These are phyloP conservation scores for Neonectria hederae DNA, from an alignment of 2,329 filamentous ascomycete species.

Conservation along the genomic window DNA sequence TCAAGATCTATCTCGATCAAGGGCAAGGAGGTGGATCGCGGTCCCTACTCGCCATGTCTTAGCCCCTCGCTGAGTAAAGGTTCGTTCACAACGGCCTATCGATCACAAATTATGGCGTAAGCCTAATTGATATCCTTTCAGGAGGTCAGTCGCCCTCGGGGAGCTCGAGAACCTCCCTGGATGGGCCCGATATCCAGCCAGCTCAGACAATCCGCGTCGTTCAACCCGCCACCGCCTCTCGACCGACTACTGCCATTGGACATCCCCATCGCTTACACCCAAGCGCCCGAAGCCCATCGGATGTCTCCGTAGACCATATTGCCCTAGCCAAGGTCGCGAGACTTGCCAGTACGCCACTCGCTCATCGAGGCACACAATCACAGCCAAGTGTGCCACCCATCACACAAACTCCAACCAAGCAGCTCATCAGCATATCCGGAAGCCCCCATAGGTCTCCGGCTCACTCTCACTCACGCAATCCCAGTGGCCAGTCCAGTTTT, in stretches of 20 bases:
- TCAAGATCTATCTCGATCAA: constrained; percentile 47
- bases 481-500: constrained; percentile 10
- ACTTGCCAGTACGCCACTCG: constrained; percentile 15
- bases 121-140: constrained; percentile 1
- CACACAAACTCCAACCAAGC: constrained; percentile 4
- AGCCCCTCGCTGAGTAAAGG: constrained; percentile 53
- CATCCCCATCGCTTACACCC: constrained; percentile 25
- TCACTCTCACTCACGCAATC: constrained; percentile 12
- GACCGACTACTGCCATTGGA: background rate
- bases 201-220: background rate
- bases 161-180: constrained; percentile 52
- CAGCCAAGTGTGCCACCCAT: constrained; percentile 30
- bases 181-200: constrained; percentile 46
- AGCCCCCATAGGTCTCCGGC: background rate
- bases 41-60: constrained; percentile 45
- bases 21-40: constrained; percentile 54
- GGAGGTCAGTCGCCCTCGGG: constrained; percentile 42
- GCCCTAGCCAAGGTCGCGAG: constrained; percentile 28
- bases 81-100: constrained; percentile 36
- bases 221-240: constrained; percentile 6
- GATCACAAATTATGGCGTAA: constrained; percentile 31
- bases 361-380: constrained; percentile 39
- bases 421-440: constrained; percentile 10
- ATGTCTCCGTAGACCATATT: constrained; percentile 41
- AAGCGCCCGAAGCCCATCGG: constrained; percentile 35